These are phyloP conservation scores for Aciculoconidium aculeatum DNA, from an alignment of 805 yeast species.

Conservation along the genomic window DNA sequence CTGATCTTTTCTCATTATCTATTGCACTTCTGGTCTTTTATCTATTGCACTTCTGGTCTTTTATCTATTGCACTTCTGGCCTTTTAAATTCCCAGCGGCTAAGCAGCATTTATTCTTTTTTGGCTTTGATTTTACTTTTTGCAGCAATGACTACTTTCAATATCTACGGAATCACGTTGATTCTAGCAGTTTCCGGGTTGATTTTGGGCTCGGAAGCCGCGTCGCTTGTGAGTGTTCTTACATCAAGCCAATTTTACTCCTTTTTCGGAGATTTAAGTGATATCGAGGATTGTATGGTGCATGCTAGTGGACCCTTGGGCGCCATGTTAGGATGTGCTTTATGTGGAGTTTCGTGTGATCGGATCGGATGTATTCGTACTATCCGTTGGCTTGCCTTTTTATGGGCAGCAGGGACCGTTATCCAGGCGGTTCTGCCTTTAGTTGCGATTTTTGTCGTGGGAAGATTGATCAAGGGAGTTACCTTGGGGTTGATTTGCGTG, in stretches of 20 bases:
- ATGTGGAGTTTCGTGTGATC: constrained; percentile 23
- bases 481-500: constrained; percentile 27
- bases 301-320: constrained; percentile 26
- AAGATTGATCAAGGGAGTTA: constrained; percentile 24
- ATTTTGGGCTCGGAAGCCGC: constrained; percentile 24
- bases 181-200: constrained; percentile 20
- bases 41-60: too few species aligned
- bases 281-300: constrained; percentile 20
- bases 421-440: constrained; percentile 20
- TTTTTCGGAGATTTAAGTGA: constrained; percentile 16
- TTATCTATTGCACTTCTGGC: too few species aligned
- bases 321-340: constrained; percentile 32
- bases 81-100: too few species aligned
- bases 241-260: constrained; percentile 14
- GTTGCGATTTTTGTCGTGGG: constrained; percentile 21
- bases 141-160: constrained; percentile 5
- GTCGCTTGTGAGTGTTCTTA: constrained; percentile 17
- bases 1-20: background rate
- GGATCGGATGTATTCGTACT: constrained; percentile 21
- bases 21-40: too few species aligned
- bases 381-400: constrained; percentile 18
- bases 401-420: constrained; percentile 25
- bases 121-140: too few species aligned
- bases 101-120: too few species aligned
- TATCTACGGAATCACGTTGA: constrained; percentile 5